These are phyloP conservation scores for Aotearoamyces nothofagi DNA, from an alignment of 2,329 filamentous ascomycete genomes.

Conservation along the genomic window DNA sequence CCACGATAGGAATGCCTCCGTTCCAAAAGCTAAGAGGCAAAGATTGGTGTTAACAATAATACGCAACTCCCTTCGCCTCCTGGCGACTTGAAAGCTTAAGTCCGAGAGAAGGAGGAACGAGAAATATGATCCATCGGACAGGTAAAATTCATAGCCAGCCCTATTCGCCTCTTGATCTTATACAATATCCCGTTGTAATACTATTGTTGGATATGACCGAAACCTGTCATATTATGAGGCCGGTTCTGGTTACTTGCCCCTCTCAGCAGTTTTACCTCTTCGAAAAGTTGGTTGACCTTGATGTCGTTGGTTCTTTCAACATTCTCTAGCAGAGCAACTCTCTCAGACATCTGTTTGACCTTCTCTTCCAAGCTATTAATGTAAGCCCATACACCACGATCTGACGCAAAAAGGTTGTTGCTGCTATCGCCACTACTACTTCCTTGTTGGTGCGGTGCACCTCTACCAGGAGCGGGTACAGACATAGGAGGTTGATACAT, in stretches of 20 bases:
- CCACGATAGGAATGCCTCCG: too few species aligned
- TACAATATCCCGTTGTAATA: background rate
- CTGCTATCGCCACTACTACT: conserved; percentile 43
- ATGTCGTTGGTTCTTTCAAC: conserved; percentile 14
- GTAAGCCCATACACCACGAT: conserved; percentile 55
- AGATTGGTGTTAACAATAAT: too few species aligned
- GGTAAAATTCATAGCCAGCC: too few species aligned
- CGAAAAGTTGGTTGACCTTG: conserved; percentile 15
- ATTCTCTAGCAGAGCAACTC: conserved; percentile 24
- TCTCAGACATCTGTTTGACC: conserved; percentile 30
- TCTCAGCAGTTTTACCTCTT: conserved; percentile 14
- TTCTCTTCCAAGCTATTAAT: conserved; percentile 54
- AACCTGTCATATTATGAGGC: conserved; percentile 2
- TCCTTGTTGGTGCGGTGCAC: conserved; percentile 30
- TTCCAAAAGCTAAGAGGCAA: too few species aligned
- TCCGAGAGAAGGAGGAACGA: too few species aligned
- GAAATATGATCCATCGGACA: too few species aligned
- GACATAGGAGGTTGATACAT: conserved; percentile 27
- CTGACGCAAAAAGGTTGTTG: conserved; percentile 48
- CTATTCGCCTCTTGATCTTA: background rate
- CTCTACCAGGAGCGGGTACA: conserved; percentile 24
- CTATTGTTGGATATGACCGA: background rate
- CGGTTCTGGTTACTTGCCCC: conserved; percentile 12
- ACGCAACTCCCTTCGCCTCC: too few species aligned
- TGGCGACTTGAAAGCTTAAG: too few species aligned